A percentile compares a stretch with the other conserved stretches of the same genome.
These are phyloP conservation scores for Saturnispora bothae DNA, from an alignment of 805 yeast genomes.

Conservation along the genomic window DNA sequence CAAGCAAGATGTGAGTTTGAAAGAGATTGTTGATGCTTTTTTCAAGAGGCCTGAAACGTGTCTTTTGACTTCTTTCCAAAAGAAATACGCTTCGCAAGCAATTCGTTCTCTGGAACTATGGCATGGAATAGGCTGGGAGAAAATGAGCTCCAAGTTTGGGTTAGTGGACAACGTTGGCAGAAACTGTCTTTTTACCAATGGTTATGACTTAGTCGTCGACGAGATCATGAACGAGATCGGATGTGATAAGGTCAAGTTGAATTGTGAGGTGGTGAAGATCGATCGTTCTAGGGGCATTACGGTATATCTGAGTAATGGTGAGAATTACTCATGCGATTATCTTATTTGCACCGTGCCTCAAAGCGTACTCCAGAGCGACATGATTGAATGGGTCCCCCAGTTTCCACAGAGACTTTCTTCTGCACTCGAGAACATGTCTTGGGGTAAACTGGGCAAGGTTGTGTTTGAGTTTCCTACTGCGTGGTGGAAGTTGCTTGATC, in stretches of 20 bases:
- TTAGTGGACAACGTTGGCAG: conserved; percentile 68
- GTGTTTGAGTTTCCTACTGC: conserved; percentile 52
- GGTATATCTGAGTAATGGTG: conserved; percentile 28
- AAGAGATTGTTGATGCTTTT: conserved; percentile 35
- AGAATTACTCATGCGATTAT: conserved; percentile 36
- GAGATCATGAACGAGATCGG: conserved; percentile 34
- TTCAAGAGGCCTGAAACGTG: conserved; percentile 31
- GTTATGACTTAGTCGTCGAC: conserved; percentile 44
- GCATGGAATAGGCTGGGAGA: conserved; percentile 66
- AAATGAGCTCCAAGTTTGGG: conserved; percentile 58
- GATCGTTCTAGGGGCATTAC: conserved; percentile 21
- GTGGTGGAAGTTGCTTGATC: conserved; percentile 46
- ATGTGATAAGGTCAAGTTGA: conserved; percentile 27
- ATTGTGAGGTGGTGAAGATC: conserved; percentile 34
- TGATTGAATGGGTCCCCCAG: conserved; percentile 45
- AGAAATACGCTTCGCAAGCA: conserved; percentile 38
- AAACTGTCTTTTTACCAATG: conserved; percentile 56
- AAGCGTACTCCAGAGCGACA: conserved; percentile 47
- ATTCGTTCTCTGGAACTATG: conserved; percentile 59
- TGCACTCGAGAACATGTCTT: conserved; percentile 40
- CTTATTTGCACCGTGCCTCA: conserved; percentile 71
- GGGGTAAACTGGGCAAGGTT: conserved; percentile 66
- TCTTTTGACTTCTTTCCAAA: conserved; percentile 42
- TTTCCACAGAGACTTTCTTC: conserved; percentile 36
- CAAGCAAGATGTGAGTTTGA: conserved; percentile 40